These are phyloP conservation scores for Hypoxylon perforatum DNA, from an alignment of 495 filamentous ascomycete species.

Conservation along the genomic window DNA sequence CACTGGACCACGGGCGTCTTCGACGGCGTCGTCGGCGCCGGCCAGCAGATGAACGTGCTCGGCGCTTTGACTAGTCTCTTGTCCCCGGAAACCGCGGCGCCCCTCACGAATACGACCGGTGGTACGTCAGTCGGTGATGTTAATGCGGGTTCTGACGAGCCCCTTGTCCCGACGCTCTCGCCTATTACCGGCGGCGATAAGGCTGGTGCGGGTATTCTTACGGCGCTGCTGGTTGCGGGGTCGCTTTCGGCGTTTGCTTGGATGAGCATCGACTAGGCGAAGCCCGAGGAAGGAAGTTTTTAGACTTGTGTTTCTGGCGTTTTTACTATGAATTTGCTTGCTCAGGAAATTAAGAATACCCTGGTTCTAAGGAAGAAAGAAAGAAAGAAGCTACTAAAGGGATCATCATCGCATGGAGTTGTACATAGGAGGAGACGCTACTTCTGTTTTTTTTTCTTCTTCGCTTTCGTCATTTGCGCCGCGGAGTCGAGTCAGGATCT, in stretches of 20 bases:
- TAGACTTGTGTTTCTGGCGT: slow-evolving; percentile 8
- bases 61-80: slow-evolving; percentile 46
- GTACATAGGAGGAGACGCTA: too few relatives aligned
- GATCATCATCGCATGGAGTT: too few relatives aligned
- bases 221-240: slow-evolving; percentile 56
- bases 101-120: slow-evolving; percentile 66
- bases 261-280: slow-evolving; percentile 60
- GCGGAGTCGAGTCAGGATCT: too few relatives aligned
- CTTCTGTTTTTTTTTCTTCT: too few relatives aligned
- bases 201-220: slow-evolving; percentile 74
- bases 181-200: slow-evolving; percentile 68
- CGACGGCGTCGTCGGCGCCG: slow-evolving; percentile 62
- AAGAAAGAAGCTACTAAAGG: too few relatives aligned
- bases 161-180: slow-evolving; percentile 29
- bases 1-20: slow-evolving; percentile 65
- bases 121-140: slow-evolving; percentile 75
- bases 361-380: slow-evolving; percentile 1
- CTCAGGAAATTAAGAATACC: slow-evolving; percentile 36
- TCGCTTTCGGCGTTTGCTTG: slow-evolving; percentile 56
- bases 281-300: too few relatives aligned
- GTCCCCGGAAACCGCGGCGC: slow-evolving; percentile 45
- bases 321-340: slow-evolving; percentile 21
- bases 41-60: slow-evolving; percentile 64
- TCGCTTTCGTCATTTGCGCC: too few relatives aligned
- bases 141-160: slow-evolving; percentile 58